These are phyloP conservation scores for Arxiozyma telluris DNA, from an alignment of 1,139 yeast genomes.

Conservation along the genomic window DNA sequence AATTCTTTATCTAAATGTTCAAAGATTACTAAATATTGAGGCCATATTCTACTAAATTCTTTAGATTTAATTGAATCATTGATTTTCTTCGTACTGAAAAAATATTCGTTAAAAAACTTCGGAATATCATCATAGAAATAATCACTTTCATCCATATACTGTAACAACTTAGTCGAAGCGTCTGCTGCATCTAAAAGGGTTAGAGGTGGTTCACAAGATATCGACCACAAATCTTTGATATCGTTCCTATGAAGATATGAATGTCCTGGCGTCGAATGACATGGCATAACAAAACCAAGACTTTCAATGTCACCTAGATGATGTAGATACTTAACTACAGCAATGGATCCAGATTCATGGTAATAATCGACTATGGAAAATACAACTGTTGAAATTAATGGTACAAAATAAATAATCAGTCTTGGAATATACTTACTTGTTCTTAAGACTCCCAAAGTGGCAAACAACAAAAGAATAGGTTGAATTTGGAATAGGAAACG, in stretches of 20 bases:
- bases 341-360: slow-evolving; percentile 82
- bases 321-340: slow-evolving; percentile 49
- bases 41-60: slow-evolving; percentile 48
- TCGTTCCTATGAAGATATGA: slow-evolving; percentile 61
- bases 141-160: slow-evolving; percentile 82
- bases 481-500: slow-evolving; percentile 82
- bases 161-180: slow-evolving; percentile 28
- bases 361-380: slow-evolving; percentile 28
- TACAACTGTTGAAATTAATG: slow-evolving; percentile 35
- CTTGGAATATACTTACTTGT: slow-evolving; percentile 3
- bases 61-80: slow-evolving; percentile 13
- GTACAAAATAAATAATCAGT: slow-evolving; percentile 10
- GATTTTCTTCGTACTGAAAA: slow-evolving; percentile 32
- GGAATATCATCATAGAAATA: slow-evolving; percentile 61
- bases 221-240: slow-evolving; percentile 51
- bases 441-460: slow-evolving; percentile 31
- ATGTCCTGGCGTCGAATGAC: slow-evolving; percentile 97
- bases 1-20: slow-evolving; percentile 44
- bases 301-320: slow-evolving; percentile 37
- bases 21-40: slow-evolving; percentile 62
- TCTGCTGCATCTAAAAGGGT: slow-evolving; percentile 27
- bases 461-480: slow-evolving; percentile 51
- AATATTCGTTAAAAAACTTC: slow-evolving; percentile 40
- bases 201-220: slow-evolving; percentile 90
- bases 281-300: slow-evolving; percentile 81